A percentile compares a stretch with the other conserved stretches of the same genome.
Evolutionary conservation across 306 rosid species (phyloP).

Genomic region (Carpinus viminea): DNA sequence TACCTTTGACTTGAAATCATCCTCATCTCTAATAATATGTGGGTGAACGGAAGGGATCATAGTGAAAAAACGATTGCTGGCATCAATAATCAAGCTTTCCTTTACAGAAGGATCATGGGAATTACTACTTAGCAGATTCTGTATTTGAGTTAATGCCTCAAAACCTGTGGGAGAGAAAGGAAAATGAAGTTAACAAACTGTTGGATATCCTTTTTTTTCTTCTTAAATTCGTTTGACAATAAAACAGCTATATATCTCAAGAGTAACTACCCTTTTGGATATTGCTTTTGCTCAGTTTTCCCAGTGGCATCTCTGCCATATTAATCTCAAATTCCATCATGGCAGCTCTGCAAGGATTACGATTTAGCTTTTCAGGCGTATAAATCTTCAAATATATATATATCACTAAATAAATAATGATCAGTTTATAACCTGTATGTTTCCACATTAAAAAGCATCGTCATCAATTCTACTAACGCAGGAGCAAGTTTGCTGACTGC

Average conservation of each 20-base stretch:
- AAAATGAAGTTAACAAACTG: constrained; percentile 14
- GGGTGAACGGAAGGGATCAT: constrained; percentile 95
- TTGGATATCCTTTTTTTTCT: not conserved
- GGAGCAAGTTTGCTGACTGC: constrained; percentile 65
- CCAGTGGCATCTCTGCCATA: constrained; percentile 98
- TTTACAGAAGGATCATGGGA: constrained; percentile 49
- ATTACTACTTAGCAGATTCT: constrained; percentile 60
- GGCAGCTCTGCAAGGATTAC: constrained; percentile 74
- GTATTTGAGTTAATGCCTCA: constrained; percentile 93
- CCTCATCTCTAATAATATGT: constrained; percentile 79
- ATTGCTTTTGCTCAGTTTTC: constrained; percentile 87
- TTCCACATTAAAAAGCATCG: constrained; percentile 91
- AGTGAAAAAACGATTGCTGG: constrained; percentile 96
- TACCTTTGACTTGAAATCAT: constrained; percentile 89
- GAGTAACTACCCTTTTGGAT: constrained; percentile 70
- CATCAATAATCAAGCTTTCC: constrained; percentile 90
- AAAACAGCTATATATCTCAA: not conserved
- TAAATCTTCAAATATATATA: constrained; percentile 9
- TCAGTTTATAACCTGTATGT: constrained; percentile 73
- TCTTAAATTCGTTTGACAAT: not conserved
- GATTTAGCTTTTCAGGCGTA: constrained; percentile 36
- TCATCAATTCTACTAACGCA: constrained; percentile 78
- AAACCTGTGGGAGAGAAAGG: constrained; percentile 53
- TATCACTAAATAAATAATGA: constrained; percentile 15
- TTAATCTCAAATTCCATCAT: constrained; percentile 99